phyloP scores from a whole-genome alignment of 495 filamentous ascomycete species.

The Hyaloscypha hepaticicola region DNA sequence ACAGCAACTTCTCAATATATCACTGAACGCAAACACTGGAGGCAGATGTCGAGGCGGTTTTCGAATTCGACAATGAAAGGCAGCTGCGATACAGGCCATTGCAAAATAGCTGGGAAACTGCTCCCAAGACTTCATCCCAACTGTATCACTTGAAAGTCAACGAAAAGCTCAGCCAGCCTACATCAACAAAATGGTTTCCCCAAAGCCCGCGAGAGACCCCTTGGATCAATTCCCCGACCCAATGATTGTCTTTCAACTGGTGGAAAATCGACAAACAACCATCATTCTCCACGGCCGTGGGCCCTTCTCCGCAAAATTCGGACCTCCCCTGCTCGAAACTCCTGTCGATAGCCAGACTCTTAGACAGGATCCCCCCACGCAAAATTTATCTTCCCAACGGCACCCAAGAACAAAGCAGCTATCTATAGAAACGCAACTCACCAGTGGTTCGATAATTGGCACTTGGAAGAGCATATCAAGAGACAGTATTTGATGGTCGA shows the following conservation, averaged over 20 bases:
- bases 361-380: conserved; percentile 31
- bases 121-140: too few relatives aligned
- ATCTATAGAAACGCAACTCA: conserved; percentile 45
- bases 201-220: too few relatives aligned
- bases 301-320: conserved; percentile 37
- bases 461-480: conserved; percentile 32
- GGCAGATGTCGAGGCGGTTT: too few relatives aligned
- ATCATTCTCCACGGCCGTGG: conserved; percentile 53
- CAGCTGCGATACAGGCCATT: too few relatives aligned
- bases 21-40: too few relatives aligned
- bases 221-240: conserved; percentile 11
- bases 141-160: too few relatives aligned
- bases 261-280: conserved; percentile 40
- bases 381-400: conserved; percentile 47
- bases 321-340: conserved; percentile 35
- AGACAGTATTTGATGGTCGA: conserved; percentile 39
- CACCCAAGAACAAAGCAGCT: conserved; percentile 44
- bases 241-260: conserved; percentile 6
- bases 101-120: too few relatives aligned
- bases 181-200: too few relatives aligned
- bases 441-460: conserved; percentile 58
- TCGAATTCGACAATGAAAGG: too few relatives aligned
- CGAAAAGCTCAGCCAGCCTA: too few relatives aligned
- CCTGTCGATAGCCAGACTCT: conserved; percentile 16
- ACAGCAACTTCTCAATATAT: too few relatives aligned